These are phyloP conservation scores for Suillus placidus DNA, from an alignment of 768 basidiomycete genomes.

Conservation along the genomic window DNA sequence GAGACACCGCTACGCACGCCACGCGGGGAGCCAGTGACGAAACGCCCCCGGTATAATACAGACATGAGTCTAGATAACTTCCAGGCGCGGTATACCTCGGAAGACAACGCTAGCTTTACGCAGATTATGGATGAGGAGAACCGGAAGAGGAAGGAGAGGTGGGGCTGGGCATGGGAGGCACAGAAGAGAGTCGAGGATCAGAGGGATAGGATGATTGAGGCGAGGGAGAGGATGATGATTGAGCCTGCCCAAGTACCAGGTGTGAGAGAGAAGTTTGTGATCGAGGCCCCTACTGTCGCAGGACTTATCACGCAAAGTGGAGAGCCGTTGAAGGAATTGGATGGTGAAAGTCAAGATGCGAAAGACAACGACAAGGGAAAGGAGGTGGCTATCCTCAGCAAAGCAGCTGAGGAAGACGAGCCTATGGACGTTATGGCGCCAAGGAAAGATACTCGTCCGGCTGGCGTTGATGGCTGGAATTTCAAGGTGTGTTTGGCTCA, in stretches of 20 bases:
- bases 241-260: conserved; percentile 65
- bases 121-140: conserved; percentile 93
- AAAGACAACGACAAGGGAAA: conserved; percentile 27
- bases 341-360: conserved; percentile 30
- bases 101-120: conserved; percentile 97
- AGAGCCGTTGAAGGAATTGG: conserved; percentile 14
- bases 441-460: conserved; percentile 68
- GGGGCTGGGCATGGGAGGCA: conserved; percentile 94
- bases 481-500: conserved; percentile 60
- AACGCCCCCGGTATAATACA: conserved; percentile 63
- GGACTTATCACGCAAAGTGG: conserved; percentile 51
- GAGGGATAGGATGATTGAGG: conserved; percentile 65
- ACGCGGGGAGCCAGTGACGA: conserved; percentile 47
- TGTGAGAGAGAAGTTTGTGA: conserved; percentile 66
- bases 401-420: conserved; percentile 31
- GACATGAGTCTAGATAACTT: conserved; percentile 79
- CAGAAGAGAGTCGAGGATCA: conserved; percentile 78
- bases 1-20: conserved; percentile 68
- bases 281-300: conserved; percentile 58
- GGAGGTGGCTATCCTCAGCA: conserved; percentile 24
- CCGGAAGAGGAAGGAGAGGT: conserved; percentile 72
- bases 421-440: conserved; percentile 79
- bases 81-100: conserved; percentile 91
- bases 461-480: conserved; percentile 79
- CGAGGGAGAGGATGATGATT: conserved; percentile 69